Evolutionary conservation across 208 protist species (phyloP).

Genomic region (Sergeia podlipaevii): DNA sequence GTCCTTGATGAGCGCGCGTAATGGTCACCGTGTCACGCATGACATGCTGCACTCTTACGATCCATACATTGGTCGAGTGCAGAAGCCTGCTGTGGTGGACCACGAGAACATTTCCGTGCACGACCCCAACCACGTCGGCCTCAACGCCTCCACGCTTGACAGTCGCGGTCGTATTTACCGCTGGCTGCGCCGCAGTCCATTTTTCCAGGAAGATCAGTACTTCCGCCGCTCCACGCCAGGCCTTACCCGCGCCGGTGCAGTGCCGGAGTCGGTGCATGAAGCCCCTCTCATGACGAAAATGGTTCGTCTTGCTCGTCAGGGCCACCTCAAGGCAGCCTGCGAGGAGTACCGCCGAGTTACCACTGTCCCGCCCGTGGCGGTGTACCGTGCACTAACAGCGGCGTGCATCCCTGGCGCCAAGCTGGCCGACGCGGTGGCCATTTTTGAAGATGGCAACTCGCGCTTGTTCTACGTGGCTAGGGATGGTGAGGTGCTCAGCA

Average conservation of each 20-base stretch:
- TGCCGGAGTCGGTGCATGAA: constrained; percentile 56
- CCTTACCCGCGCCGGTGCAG: constrained; percentile 39
- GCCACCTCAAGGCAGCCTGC: constrained; percentile 83
- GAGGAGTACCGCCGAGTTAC: constrained; percentile 86
- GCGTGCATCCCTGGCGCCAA: constrained; percentile 70
- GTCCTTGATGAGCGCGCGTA: constrained; percentile 84
- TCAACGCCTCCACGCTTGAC: constrained; percentile 87
- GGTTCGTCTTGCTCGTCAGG: constrained; percentile 58
- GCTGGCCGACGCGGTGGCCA: constrained; percentile 83
- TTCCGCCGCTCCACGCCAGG: constrained; percentile 71
- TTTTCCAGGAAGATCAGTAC: constrained; percentile 89
- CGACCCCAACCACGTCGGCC: constrained; percentile 82
- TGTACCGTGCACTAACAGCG: constrained; percentile 81
- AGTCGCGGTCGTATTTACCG: constrained; percentile 86
- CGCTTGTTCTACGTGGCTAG: constrained; percentile 81
- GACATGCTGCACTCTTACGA: constrained; percentile 91
- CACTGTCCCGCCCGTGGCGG: constrained; percentile 81
- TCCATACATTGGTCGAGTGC: constrained; percentile 70
- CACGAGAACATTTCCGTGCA: constrained; percentile 85
- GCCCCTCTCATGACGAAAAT: constrained; percentile 76
- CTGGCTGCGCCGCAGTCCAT: constrained; percentile 85
- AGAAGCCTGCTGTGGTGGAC: constrained; percentile 76
- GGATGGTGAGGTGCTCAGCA: constrained; percentile 82
- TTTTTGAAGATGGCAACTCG: constrained; percentile 86
- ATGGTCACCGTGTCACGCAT: constrained; percentile 89